Evolutionary conservation across 208 protist species (phyloP), one percentile per base, ranked within the genome.

Genomic region (Polymyxa betae): DNA sequence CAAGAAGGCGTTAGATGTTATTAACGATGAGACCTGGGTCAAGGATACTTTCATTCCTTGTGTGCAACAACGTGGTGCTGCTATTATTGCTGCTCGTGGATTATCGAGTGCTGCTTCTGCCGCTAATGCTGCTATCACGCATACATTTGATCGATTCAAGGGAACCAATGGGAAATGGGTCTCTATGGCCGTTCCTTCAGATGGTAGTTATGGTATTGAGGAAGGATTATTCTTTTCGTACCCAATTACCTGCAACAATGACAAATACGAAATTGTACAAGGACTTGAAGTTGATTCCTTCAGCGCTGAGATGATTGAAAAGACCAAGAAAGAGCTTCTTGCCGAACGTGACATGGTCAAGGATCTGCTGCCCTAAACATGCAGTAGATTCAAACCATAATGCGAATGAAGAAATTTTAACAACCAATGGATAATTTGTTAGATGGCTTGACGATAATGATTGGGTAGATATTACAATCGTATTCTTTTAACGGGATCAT

Each of bases 211-310:
- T 94, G 95, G 94, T 45, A 93, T 98, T 45, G 92, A 94, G 24
- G 92, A 94, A 35, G 97, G 96, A 52, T 92, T 98, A 46, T 95
- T 98, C 77, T 98, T 95, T 92, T 98, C 97, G 5, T 98, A 97
- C 91, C 97, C 97, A 29, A 96, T 97, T 49, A 97, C 94, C 24
- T 97, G 94, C 93, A 91, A 92, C 77, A 91, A 91, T 64, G 96
- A 97, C 32, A 92, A 96, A 90, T 98, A 96, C 94, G 89, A 89
- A 0, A 96, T 98, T 90, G 95, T 97, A 29, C 52, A 94, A 38
- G 95, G 93, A 38, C 91, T 96, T 45, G 77, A 89, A 16, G 54
- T 94, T 64, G 90, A 92, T 44, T 92, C 93, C 0, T 95, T 93
- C 40, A 44, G 77, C 24, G 77, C 49, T 24, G 0, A 68, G 40